Conservation (phyloP, 139 green algal species). For the Chlamydomonas incerta region DNA sequence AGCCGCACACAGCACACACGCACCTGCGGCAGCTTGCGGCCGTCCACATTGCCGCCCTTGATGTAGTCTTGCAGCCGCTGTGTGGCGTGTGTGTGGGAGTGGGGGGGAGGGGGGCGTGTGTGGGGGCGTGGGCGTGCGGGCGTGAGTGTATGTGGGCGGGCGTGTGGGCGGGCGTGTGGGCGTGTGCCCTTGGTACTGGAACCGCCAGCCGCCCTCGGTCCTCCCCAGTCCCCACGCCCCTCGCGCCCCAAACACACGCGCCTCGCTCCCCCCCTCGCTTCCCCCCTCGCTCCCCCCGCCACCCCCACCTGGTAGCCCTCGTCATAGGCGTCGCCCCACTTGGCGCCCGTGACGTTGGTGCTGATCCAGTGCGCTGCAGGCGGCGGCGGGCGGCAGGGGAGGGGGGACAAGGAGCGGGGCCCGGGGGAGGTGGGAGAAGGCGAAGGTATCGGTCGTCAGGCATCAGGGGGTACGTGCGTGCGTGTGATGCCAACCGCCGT, state of each 20-base stretch:
- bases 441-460: too few species aligned
- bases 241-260: too few species aligned
- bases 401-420: background rate
- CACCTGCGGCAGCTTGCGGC: background rate
- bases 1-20: too few species aligned
- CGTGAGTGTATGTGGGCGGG: too few species aligned
- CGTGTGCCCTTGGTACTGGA: too few species aligned
- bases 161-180: background rate
- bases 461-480: too few species aligned
- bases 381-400: background rate
- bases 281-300: background rate
- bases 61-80: slow-evolving; percentile 41
- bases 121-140: background rate
- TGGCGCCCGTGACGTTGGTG: slow-evolving; percentile 23
- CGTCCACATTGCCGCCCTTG: slow-evolving; percentile 18
- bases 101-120: background rate
- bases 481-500: too few species aligned
- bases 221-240: too few species aligned
- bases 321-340: slow-evolving; percentile 31
- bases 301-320: slow-evolving; percentile 20
- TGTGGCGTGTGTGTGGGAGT: background rate
- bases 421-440: too few species aligned
- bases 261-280: too few species aligned
- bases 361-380: slow-evolving; percentile 38
- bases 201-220: too few species aligned